Percentiles rank a stretch among this genome's conserved stretches.
Conservation (phyloP, 208 protist genomes). For the Phytomonas francai region DNA sequence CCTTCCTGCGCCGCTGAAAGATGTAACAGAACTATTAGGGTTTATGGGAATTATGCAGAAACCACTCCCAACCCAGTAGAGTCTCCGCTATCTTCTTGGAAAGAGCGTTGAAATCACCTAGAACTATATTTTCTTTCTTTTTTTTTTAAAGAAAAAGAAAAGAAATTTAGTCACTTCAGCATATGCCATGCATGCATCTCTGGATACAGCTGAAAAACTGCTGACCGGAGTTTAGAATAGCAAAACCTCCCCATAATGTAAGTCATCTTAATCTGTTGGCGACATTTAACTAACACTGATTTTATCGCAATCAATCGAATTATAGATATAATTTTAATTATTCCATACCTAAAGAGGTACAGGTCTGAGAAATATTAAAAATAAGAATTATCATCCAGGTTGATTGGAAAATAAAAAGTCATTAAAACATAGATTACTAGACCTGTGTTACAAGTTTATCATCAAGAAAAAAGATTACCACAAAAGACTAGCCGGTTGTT, state of each 20-base stretch:
- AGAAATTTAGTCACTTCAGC: background rate
- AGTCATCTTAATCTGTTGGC: background rate
- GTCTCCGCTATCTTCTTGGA: conserved; percentile 3
- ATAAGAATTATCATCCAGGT: background rate
- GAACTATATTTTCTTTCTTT: background rate
- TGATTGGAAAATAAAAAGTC: conserved; percentile 1
- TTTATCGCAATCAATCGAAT: background rate
- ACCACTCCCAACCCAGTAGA: no score
- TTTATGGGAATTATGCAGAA: no score
- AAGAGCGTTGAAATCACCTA: conserved; percentile 1
- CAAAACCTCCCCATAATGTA: background rate
- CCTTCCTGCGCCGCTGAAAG: no score
- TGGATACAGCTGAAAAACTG: background rate
- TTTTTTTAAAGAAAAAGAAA: background rate
- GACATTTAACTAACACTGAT: conserved; percentile 1
- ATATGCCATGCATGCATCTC: background rate
- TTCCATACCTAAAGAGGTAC: conserved; percentile 6
- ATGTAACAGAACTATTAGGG: no score
- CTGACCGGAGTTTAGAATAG: background rate
- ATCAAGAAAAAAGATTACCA: background rate
- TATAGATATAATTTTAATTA: conserved; percentile 3
- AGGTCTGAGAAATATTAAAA: conserved; percentile 9
- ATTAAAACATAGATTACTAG: no score
- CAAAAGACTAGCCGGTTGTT: no score
- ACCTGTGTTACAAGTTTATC: no score